A percentile compares a stretch with the other conserved stretches of the same genome.
phyloP scores from a whole-genome alignment of 2,329 filamentous ascomycete genomes.

The Coleophoma crateriformis region DNA sequence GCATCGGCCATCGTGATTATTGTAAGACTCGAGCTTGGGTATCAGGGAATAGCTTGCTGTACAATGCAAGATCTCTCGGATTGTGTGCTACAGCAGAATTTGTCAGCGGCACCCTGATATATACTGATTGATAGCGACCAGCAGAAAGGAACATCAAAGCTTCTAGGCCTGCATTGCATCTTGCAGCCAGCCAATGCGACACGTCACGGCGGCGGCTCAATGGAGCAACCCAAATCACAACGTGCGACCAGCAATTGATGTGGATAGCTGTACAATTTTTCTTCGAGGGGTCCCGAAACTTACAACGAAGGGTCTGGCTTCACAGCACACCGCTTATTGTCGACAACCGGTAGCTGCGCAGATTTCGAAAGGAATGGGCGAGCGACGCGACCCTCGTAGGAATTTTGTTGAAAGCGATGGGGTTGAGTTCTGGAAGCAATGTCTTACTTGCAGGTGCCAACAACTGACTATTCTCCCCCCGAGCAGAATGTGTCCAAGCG shows the following conservation, averaged over 20 bases:
- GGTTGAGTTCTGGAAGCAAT: background rate
- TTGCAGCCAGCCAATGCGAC: constrained; percentile 12
- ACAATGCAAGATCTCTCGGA: constrained; percentile 1
- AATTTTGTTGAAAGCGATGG: too few species aligned
- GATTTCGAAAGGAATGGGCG: background rate
- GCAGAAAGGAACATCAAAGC: background rate
- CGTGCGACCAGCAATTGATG: background rate
- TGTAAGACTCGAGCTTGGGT: background rate
- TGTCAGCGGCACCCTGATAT: constrained; percentile 8
- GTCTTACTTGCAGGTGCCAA: too few species aligned
- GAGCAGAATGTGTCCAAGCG: background rate
- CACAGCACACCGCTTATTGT: constrained; percentile 9
- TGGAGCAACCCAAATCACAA: background rate
- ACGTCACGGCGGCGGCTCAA: constrained; percentile 14
- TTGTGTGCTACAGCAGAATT: constrained; percentile 3
- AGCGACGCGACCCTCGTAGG: too few species aligned
- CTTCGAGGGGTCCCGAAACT: constrained; percentile 1
- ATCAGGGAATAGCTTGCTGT: background rate
- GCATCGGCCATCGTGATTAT: constrained; percentile 21
- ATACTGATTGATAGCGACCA: constrained; percentile 6
- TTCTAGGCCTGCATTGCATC: background rate
- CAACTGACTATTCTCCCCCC: too few species aligned
- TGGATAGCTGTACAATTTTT: background rate
- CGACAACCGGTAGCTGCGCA: constrained; percentile 1
- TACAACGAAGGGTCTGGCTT: constrained; percentile 7